These are phyloP conservation scores for Zygotorulaspora chibaensis DNA, from an alignment of 805 yeast genomes.

Conservation along the genomic window DNA sequence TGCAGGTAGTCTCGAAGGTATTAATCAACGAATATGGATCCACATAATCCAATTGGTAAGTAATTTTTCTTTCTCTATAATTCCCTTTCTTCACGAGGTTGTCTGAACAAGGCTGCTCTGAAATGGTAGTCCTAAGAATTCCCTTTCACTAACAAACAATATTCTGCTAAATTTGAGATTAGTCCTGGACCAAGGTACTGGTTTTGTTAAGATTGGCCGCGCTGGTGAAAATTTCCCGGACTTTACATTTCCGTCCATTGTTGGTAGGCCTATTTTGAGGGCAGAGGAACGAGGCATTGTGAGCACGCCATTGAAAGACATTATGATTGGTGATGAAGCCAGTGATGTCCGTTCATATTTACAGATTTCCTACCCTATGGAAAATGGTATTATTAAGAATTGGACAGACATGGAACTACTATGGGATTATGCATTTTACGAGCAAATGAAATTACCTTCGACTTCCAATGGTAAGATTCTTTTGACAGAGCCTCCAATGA, in stretches of 20 bases:
- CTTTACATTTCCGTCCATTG: conserved; percentile 93
- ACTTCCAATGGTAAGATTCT: conserved; percentile 75
- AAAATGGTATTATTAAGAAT: conserved; percentile 92
- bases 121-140: not conserved
- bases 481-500: conserved; percentile 97
- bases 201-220: conserved; percentile 94
- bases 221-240: conserved; percentile 98
- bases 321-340: conserved; percentile 98
- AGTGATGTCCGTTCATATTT: conserved; percentile 82
- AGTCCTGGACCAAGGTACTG: conserved; percentile 98
- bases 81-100: not conserved
- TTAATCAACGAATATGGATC: conserved; percentile 25
- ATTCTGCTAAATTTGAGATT: not conserved
- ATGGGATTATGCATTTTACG: conserved; percentile 97
- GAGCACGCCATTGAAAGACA: conserved; percentile 74
- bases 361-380: conserved; percentile 97
- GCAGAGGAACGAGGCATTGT: conserved; percentile 84
- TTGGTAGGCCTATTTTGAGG: conserved; percentile 93
- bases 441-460: conserved; percentile 75
- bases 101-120: too few species aligned
- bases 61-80: not conserved
- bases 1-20: not conserved
- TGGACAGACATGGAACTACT: conserved; percentile 99
- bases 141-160: conserved; percentile 10
- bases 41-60: conserved; percentile 36